phyloP scores from a whole-genome alignment of 1,284 basidiomycete genomes.

The Microstroma glucosiphilum region DNA sequence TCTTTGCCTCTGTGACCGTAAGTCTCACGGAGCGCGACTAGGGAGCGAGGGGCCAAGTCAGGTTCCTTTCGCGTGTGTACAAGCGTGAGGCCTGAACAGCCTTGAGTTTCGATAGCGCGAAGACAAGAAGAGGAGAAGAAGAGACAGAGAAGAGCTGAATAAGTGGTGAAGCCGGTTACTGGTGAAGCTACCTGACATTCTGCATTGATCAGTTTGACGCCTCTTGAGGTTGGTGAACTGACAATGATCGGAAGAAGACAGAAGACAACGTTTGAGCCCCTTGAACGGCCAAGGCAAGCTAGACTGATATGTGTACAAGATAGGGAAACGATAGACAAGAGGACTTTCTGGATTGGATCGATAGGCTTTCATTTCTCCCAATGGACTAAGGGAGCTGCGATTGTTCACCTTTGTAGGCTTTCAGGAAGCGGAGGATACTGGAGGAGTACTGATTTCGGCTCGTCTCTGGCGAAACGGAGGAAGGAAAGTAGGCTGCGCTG shows the following conservation, averaged over 20 bases:
- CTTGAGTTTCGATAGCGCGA: neutral
- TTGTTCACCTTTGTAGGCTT: neutral
- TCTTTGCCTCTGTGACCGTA: neutral
- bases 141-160: too few species aligned
- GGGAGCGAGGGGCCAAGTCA: constrained; percentile 5
- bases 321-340: neutral
- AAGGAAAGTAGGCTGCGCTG: neutral
- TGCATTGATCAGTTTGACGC: too few species aligned
- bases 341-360: neutral
- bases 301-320: constrained; percentile 1
- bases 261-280: too few species aligned
- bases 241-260: too few species aligned
- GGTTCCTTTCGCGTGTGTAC: neutral
- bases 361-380: neutral
- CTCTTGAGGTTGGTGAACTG: too few species aligned
- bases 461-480: constrained; percentile 3
- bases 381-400: constrained; percentile 6
- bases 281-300: neutral
- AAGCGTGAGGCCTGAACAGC: constrained; percentile 5
- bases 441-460: neutral
- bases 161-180: neutral
- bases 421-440: neutral
- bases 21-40: constrained; percentile 1
- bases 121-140: neutral
- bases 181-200: constrained; percentile 1